Conservation (phyloP, 768 basidiomycete species). For the Kwoniella newhampshirensis region DNA sequence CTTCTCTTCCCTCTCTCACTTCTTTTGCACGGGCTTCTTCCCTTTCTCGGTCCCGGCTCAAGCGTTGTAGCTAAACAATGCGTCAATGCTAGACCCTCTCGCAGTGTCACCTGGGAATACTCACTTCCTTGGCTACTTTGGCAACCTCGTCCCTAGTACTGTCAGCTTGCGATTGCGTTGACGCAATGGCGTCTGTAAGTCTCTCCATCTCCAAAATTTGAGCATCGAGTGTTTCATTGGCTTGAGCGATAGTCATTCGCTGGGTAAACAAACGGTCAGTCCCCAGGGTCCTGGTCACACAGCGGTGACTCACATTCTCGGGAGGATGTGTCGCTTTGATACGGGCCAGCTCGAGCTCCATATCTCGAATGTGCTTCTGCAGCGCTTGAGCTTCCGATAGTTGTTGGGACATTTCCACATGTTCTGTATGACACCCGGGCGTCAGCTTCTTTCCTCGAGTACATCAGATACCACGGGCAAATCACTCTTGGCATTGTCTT, state of each 20-base stretch:
- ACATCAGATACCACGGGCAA: background rate
- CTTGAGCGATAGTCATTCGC: slow-evolving; percentile 72
- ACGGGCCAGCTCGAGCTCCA: slow-evolving; percentile 73
- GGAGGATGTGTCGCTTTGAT: slow-evolving; percentile 75
- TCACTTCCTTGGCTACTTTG: slow-evolving; percentile 49
- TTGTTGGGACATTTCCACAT: slow-evolving; percentile 24
- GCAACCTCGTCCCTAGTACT: slow-evolving; percentile 58
- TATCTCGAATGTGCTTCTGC: slow-evolving; percentile 67
- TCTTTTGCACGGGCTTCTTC: slow-evolving; percentile 68
- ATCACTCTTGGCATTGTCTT: slow-evolving; percentile 54
- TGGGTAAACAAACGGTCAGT: slow-evolving; percentile 53
- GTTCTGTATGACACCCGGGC: slow-evolving; percentile 27
- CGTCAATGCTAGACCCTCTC: slow-evolving; percentile 1
- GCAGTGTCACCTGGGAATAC: slow-evolving; percentile 2
- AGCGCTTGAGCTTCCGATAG: slow-evolving; percentile 38
- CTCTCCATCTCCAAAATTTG: slow-evolving; percentile 78
- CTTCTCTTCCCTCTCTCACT: slow-evolving; percentile 66
- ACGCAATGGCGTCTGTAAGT: slow-evolving; percentile 66
- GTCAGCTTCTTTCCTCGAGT: too few relatives aligned
- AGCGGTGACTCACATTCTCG: slow-evolving; percentile 50
- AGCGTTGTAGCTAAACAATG: slow-evolving; percentile 38
- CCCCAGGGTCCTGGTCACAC: background rate
- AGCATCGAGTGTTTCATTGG: slow-evolving; percentile 68
- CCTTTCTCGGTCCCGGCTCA: slow-evolving; percentile 55
- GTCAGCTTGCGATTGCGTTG: slow-evolving; percentile 54